phyloP scores from a whole-genome alignment of 2,329 filamentous ascomycete genomes.

The Botrytis aclada region DNA sequence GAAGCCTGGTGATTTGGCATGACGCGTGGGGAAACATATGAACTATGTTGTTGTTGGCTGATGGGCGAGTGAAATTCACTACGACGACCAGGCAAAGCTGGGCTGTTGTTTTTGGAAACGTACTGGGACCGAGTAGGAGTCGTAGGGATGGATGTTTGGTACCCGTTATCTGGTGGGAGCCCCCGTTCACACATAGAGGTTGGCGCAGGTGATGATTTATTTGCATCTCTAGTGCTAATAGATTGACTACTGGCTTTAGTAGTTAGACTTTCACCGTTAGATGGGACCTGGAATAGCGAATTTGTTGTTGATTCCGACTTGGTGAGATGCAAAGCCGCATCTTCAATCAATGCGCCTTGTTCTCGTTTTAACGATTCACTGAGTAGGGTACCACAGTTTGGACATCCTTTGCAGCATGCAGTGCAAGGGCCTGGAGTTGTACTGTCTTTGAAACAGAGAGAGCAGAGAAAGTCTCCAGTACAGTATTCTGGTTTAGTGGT shows the following conservation, averaged over 20 bases:
- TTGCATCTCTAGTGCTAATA: background rate
- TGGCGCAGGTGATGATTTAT: background rate
- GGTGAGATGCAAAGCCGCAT: background rate
- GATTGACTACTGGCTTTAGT: background rate
- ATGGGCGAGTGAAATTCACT: background rate
- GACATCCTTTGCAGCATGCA: background rate
- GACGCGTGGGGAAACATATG: background rate
- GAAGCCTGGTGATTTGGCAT: background rate
- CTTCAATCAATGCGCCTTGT: too few relatives aligned
- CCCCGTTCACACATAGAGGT: too few relatives aligned
- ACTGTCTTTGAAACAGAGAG: background rate
- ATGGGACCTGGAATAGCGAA: background rate
- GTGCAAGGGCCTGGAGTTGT: background rate
- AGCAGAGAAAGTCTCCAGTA: background rate
- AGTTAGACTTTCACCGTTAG: background rate
- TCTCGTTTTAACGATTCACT: background rate
- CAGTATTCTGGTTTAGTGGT: background rate
- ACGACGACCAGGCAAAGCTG: background rate
- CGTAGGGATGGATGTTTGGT: background rate
- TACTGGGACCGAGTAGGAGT: background rate
- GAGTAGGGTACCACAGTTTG: background rate
- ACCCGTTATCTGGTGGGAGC: background rate
- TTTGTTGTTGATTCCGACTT: background rate
- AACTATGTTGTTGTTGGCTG: slow-evolving; percentile 1
- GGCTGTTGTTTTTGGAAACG: background rate